Evolutionary conservation across 441 rosid genomes (phyloP).

Genomic region (Hura crepitans): DNA sequence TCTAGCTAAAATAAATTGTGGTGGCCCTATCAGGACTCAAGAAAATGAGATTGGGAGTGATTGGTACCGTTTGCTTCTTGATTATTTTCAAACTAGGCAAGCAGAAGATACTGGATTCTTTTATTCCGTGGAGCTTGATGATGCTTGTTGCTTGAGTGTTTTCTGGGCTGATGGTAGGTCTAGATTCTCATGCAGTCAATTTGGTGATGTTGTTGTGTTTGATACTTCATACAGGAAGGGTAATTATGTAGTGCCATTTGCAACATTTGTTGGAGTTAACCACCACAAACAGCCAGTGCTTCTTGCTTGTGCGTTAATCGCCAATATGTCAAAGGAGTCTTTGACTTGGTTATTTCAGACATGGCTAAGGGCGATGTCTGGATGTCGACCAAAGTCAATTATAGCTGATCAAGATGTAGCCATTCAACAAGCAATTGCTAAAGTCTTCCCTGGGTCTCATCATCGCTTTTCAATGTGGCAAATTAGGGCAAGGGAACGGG

Average conservation of each 20-base stretch:
- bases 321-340: conserved; percentile 60
- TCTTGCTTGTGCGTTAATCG: conserved; percentile 73
- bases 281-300: conserved; percentile 84
- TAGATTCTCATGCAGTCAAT: conserved; percentile 77
- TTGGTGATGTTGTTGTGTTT: conserved; percentile 64
- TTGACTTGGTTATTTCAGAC: conserved; percentile 78
- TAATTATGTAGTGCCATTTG: conserved; percentile 63
- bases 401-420: conserved; percentile 77
- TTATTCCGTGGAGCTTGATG: conserved; percentile 50
- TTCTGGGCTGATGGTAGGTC: conserved; percentile 89
- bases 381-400: conserved; percentile 59
- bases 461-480: conserved; percentile 78
- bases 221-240: conserved; percentile 69
- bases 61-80: conserved; percentile 64
- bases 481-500: conserved; percentile 55
- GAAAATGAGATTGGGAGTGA: conserved; percentile 61
- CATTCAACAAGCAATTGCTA: conserved; percentile 59
- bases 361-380: conserved; percentile 73
- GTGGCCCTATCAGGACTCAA: conserved; percentile 29
- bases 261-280: conserved; percentile 69
- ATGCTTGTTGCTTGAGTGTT: conserved; percentile 54
- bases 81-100: conserved; percentile 68
- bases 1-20: conserved; percentile 38
- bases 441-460: conserved; percentile 65
- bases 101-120: conserved; percentile 77